phyloP scores from a whole-genome alignment of 306 rosid species.

The Macrotyloma uniflorum region DNA sequence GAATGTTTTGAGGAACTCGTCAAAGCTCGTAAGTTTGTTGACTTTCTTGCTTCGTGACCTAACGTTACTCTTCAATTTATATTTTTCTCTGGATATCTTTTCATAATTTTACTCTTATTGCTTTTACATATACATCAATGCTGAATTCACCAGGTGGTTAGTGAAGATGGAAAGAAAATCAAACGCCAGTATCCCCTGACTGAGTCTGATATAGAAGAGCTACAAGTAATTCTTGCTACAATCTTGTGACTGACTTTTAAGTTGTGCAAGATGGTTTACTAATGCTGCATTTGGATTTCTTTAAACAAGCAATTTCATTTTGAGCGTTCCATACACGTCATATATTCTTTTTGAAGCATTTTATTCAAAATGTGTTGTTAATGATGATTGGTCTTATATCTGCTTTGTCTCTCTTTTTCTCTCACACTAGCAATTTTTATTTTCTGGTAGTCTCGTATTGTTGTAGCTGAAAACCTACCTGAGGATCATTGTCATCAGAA shows the following conservation, averaged over 20 bases:
- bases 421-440: constrained; percentile 26
- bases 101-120: constrained; percentile 14
- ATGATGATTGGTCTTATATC: constrained; percentile 26
- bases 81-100: background rate
- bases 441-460: constrained; percentile 74
- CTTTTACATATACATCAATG: constrained; percentile 33
- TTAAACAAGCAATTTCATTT: background rate
- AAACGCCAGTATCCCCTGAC: constrained; percentile 75
- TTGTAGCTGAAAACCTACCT: constrained; percentile 95
- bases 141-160: constrained; percentile 67
- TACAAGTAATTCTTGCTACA: constrained; percentile 68
- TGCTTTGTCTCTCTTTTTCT: constrained; percentile 20
- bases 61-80: background rate
- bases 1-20: constrained; percentile 78
- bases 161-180: constrained; percentile 95
- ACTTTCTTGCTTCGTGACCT: constrained; percentile 24
- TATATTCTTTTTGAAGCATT: constrained; percentile 24
- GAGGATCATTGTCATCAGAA: constrained; percentile 99
- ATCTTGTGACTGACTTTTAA: constrained; percentile 17
- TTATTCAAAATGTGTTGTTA: constrained; percentile 19
- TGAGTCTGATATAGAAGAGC: constrained; percentile 83
- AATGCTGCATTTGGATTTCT: constrained; percentile 21
- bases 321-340: constrained; percentile 8
- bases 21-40: constrained; percentile 78
- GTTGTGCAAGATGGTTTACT: constrained; percentile 27